Evolutionary conservation across 768 basidiomycete species (phyloP).

Genomic region (Termitomyces sp.): DNA sequence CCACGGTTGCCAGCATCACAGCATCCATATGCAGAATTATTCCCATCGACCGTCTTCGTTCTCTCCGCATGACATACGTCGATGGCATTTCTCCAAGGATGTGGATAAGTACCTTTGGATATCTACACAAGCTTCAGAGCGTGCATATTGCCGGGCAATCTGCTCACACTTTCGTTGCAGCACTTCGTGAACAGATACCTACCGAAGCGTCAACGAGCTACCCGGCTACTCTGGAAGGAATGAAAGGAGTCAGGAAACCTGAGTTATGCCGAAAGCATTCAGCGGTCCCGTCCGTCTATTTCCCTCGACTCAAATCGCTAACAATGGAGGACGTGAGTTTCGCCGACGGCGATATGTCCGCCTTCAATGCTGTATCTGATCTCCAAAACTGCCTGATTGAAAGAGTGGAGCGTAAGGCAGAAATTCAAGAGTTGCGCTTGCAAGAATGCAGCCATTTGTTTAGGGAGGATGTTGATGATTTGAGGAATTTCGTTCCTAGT

Average conservation of each 20-base stretch:
- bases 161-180: slow-evolving; percentile 17
- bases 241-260: slow-evolving; percentile 8
- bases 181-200: slow-evolving; percentile 17
- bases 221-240: slow-evolving; percentile 7
- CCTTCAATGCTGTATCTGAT: not conserved
- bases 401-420: slow-evolving; percentile 24
- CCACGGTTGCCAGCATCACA: slow-evolving; percentile 12
- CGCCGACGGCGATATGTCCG: slow-evolving; percentile 1
- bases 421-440: slow-evolving; percentile 22
- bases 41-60: slow-evolving; percentile 18
- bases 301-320: slow-evolving; percentile 22
- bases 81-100: slow-evolving; percentile 13
- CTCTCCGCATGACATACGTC: slow-evolving; percentile 17
- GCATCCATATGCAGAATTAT: slow-evolving; percentile 18
- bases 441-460: slow-evolving; percentile 19
- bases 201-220: slow-evolving; percentile 5
- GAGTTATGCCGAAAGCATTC: slow-evolving; percentile 10
- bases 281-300: slow-evolving; percentile 15
- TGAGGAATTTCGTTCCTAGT: slow-evolving; percentile 23
- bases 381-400: slow-evolving; percentile 22
- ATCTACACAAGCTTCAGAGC: slow-evolving; percentile 19
- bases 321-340: slow-evolving; percentile 20
- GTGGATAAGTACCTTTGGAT: slow-evolving; percentile 22
- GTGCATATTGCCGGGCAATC: slow-evolving; percentile 18
- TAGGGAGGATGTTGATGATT: slow-evolving; percentile 15